Base-by-base conservation (phyloP, 768 basidiomycete genomes). In the Strobilomyces echinocephalus region DNA sequence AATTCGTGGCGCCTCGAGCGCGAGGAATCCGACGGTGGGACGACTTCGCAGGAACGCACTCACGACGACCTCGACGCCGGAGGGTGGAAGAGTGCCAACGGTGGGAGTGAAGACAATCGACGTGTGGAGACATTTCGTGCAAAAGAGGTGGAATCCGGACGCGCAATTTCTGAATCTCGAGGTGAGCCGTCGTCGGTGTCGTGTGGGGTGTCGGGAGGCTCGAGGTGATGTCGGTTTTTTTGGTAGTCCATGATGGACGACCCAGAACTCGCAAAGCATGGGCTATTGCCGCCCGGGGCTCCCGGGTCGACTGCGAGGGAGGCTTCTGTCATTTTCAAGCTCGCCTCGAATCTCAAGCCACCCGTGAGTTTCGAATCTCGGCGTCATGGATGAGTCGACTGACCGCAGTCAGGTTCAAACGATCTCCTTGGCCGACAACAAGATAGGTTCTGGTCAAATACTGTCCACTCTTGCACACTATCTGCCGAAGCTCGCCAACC, bases 301-400 rank as follows among this genome's bases (percentile, higher is more conserved):
- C 76, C 79, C 30, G 82, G 85, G 10, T 82, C 87, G 31, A 75
- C 80, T 24, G 65, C 71, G 20, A 81, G 76, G 55, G 87, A 90
- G 61, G 84, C 87, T 0, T 81, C 86, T 6, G 92, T 95, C 10
- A 84, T 97, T 42, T 94, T 94, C 76, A 94, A 94, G 69, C 75
- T 95, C 11, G 91, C 93, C 1, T 77, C 81, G 18, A 79, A 86
- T 60, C 80, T 94, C 49, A 83, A 81, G 58, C 92, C 93, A 35
- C 78, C 82, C 52, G 91, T 90, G 61, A 50, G 75, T 62, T 24
- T 48, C 15, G 26, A 4, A 24, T 2, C 42, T 46, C 18, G 40
- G 52, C 16, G 20, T 8, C 20, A 8, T 3, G 3, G 2, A 38
- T 5, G 10, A 12, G n/a, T 42, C 35, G 30, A 36, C 21, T 45